Evolutionary conservation across 2,329 filamentous ascomycete genomes (phyloP).

Genomic region (Clonostachys rhizophaga): DNA sequence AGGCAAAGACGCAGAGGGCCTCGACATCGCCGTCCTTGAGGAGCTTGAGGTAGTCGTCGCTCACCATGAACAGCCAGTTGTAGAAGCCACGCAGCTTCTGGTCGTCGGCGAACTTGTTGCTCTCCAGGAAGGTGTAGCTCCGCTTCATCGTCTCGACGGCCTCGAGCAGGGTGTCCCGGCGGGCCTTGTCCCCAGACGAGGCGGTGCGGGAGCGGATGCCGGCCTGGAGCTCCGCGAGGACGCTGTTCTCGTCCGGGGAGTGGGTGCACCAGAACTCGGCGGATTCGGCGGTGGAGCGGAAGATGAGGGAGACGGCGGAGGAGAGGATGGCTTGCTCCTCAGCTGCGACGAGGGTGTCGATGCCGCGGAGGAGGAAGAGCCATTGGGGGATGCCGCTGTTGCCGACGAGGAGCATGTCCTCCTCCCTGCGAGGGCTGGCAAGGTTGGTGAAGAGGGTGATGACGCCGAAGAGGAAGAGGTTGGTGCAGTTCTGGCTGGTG

Average conservation of each 20-base stretch:
- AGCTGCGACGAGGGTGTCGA: conserved; percentile 7
- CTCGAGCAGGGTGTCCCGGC: background rate
- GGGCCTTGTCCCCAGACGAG: background rate
- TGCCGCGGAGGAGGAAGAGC: conserved; percentile 8
- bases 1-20: conserved; percentile 6
- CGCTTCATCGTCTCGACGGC: conserved; percentile 1
- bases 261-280: background rate
- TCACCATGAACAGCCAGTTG: conserved; percentile 3
- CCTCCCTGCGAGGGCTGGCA: conserved; percentile 6
- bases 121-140: conserved; percentile 2
- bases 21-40: conserved; percentile 1
- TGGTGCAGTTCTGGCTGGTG: conserved; percentile 4
- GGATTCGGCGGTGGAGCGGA: background rate
- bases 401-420: conserved; percentile 8
- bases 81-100: conserved; percentile 3
- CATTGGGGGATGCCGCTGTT: conserved; percentile 7
- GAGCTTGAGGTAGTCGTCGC: conserved; percentile 3
- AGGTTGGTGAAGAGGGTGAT: conserved; percentile 8
- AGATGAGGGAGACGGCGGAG: conserved; percentile 4
- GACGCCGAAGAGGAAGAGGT: conserved; percentile 8
- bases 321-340: conserved; percentile 1
- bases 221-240: conserved; percentile 1
- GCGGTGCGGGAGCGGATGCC: conserved; percentile 1
- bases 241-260: background rate
- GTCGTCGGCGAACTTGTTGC: background rate